Conservation (phyloP, 805 yeast genomes). For the Wickerhamomyces strasburgensis region DNA sequence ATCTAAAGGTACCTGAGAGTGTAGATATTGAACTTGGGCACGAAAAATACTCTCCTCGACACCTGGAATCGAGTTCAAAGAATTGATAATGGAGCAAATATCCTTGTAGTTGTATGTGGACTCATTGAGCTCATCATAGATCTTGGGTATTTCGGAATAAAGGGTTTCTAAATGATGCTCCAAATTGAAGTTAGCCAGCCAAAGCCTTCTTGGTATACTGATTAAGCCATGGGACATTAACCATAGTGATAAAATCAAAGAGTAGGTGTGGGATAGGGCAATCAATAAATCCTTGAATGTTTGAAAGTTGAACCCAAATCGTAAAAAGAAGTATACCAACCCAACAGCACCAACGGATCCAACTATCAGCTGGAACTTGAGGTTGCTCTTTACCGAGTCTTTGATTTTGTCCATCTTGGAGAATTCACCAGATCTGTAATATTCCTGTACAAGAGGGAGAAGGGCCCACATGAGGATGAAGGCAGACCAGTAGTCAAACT, state of each 20-base stretch:
- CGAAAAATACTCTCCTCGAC: conserved; percentile 18
- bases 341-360: conserved; percentile 49
- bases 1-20: conserved; percentile 12
- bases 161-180: conserved; percentile 29
- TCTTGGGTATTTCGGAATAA: conserved; percentile 51
- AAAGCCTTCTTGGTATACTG: conserved; percentile 50
- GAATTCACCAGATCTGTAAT: conserved; percentile 64
- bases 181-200: conserved; percentile 33
- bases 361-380: conserved; percentile 57
- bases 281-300: conserved; percentile 64
- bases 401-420: conserved; percentile 40
- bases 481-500: conserved; percentile 73
- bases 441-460: conserved; percentile 69
- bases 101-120: conserved; percentile 59
- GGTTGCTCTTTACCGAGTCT: conserved; percentile 53
- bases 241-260: conserved; percentile 73
- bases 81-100: conserved; percentile 51
- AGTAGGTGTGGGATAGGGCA: conserved; percentile 72
- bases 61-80: conserved; percentile 32
- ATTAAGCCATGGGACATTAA: conserved; percentile 80
- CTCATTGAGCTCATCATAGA: conserved; percentile 60
- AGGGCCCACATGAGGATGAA: conserved; percentile 75
- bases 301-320: conserved; percentile 48
- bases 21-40: conserved; percentile 12
- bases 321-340: conserved; percentile 52